Evolutionary conservation across 257 asterid species (phyloP).

Genomic region (Hygrophila difformis): DNA sequence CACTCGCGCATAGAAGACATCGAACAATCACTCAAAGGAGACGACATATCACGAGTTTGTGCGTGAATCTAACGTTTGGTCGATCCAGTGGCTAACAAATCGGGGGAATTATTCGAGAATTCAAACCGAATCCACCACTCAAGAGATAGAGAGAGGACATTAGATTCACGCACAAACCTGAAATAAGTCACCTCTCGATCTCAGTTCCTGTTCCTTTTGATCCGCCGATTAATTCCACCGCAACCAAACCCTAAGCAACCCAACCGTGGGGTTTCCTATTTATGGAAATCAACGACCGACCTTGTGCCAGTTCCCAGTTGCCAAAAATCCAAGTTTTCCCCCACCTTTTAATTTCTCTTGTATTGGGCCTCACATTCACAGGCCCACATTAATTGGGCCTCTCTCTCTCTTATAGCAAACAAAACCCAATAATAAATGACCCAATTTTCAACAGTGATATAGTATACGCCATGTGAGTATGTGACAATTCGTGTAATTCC

Average conservation of each 20-base stretch:
- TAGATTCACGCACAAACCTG: conserved; percentile 29
- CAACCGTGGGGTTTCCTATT: not conserved
- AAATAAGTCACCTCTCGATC: conserved; percentile 20
- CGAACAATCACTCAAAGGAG: conserved; percentile 4
- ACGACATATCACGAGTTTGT: conserved; percentile 37
- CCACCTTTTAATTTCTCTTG: too few species aligned
- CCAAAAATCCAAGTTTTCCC: too few species aligned
- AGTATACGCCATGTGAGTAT: too few species aligned
- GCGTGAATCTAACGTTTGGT: conserved; percentile 38
- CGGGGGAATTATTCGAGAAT: not conserved
- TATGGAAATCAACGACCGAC: not conserved
- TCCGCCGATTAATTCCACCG: too few species aligned
- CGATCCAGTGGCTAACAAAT: not conserved
- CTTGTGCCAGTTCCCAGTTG: too few species aligned
- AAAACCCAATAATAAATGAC: too few species aligned
- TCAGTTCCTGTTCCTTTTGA: not conserved
- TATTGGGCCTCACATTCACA: too few species aligned
- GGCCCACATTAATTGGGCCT: too few species aligned
- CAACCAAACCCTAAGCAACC: conserved; percentile 13
- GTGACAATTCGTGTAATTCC: too few species aligned
- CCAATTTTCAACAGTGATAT: too few species aligned
- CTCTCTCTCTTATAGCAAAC: too few species aligned
- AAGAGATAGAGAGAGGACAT: not conserved
- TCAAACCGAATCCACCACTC: conserved; percentile 2
- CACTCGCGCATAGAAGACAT: too few species aligned